These are phyloP conservation scores for Lepidium didymum DNA, from an alignment of 345 rosid genomes.

Conservation along the genomic window DNA sequence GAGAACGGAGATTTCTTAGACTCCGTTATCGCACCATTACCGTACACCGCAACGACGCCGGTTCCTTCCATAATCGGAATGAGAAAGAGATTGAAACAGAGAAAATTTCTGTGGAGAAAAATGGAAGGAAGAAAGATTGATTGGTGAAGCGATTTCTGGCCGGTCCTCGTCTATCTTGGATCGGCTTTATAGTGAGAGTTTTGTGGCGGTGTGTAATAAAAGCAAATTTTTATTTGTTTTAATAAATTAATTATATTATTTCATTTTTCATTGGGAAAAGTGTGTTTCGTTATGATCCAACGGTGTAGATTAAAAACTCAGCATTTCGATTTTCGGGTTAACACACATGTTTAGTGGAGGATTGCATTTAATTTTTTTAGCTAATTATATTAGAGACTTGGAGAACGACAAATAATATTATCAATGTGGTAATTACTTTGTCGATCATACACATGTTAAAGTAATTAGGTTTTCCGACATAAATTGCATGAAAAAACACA, in stretches of 20 bases:
- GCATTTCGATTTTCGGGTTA: constrained; percentile 2
- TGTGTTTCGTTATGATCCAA: neutral
- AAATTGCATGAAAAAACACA: no score
- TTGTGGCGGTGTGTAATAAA: constrained; percentile 23
- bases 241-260: neutral
- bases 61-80: constrained; percentile 50
- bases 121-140: neutral
- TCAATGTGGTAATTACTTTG: neutral
- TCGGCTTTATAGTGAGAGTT: constrained; percentile 22
- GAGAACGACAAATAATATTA: neutral
- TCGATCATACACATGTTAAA: neutral
- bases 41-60: constrained; percentile 74
- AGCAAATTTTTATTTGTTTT: neutral
- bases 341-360: constrained; percentile 7
- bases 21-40: constrained; percentile 65
- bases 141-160: constrained; percentile 21
- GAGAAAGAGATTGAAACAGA: neutral
- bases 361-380: neutral
- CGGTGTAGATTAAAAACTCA: constrained; percentile 3
- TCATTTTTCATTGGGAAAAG: neutral
- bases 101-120: neutral
- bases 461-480: neutral
- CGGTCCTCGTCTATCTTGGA: constrained; percentile 26
- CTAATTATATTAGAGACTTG: neutral
- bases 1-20: constrained; percentile 68